These are phyloP conservation scores for Tylopilus balloui DNA, from an alignment of 768 basidiomycete species.

Conservation along the genomic window DNA sequence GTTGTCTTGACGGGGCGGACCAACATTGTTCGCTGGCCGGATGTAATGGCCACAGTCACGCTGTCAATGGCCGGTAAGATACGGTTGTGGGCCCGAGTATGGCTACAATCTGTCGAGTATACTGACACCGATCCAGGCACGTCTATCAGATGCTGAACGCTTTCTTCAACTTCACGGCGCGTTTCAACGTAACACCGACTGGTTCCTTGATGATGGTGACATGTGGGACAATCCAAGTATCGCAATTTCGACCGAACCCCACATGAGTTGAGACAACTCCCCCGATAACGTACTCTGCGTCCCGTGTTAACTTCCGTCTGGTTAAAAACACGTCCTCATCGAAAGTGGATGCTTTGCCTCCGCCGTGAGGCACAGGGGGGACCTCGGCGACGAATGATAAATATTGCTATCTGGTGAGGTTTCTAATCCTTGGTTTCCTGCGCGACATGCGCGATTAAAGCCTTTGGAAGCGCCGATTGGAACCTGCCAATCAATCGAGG, in stretches of 20 bases:
- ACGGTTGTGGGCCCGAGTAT: neutral
- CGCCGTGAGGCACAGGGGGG: neutral
- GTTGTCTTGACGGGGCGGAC: neutral
- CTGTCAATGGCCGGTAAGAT: too few relatives aligned
- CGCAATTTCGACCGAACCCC: conserved; percentile 9
- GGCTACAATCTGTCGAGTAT: neutral
- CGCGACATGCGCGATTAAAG: neutral
- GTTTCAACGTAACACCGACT: conserved; percentile 10
- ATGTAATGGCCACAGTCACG: neutral
- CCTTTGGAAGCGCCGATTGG: conserved; percentile 1
- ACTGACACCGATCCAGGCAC: neutral
- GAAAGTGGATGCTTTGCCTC: neutral
- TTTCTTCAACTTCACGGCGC: neutral
- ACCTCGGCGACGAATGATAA: neutral
- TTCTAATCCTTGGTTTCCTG: neutral
- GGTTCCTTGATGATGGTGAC: conserved; percentile 1
- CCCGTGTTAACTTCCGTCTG: neutral
- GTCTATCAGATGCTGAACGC: neutral
- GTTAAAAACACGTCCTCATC: neutral
- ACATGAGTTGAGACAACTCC: neutral
- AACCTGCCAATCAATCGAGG: neutral
- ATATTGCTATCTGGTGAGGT: neutral
- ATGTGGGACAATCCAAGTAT: conserved; percentile 1
- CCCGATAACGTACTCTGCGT: neutral
- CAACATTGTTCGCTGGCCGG: too few relatives aligned